Percentiles rank a stretch among this genome's conserved stretches.
These are phyloP conservation scores for Candolleomyces aberdarensis DNA, from an alignment of 768 basidiomycete genomes.

Conservation along the genomic window DNA sequence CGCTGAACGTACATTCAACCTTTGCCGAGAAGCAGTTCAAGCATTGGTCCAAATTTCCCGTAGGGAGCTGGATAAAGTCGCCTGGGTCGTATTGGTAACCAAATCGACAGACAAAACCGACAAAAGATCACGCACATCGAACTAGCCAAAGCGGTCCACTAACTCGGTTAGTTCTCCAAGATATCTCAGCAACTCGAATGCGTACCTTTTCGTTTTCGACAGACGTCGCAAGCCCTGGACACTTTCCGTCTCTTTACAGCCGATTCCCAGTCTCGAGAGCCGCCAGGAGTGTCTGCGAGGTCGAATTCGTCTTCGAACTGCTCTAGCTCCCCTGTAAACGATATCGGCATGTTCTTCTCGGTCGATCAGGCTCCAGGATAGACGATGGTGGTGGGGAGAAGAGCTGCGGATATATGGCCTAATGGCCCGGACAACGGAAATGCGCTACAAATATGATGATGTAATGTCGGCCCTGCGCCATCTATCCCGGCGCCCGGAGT, in stretches of 20 bases:
- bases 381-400: too few relatives aligned
- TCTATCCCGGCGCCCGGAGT: too few relatives aligned
- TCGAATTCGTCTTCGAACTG: too few relatives aligned
- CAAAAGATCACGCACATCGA: conserved; percentile 9
- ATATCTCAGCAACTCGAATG: background rate
- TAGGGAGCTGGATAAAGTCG: conserved; percentile 9
- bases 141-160: background rate
- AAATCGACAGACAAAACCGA: background rate
- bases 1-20: conserved; percentile 65
- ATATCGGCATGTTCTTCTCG: too few relatives aligned
- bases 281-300: too few relatives aligned
- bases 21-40: conserved; percentile 65
- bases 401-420: too few relatives aligned
- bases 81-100: background rate
- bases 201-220: conserved; percentile 70
- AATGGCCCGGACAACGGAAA: too few relatives aligned
- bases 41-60: conserved; percentile 39
- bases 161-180: background rate
- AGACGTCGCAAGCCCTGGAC: conserved; percentile 69
- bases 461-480: too few relatives aligned
- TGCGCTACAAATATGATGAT: too few relatives aligned
- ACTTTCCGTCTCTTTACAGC: conserved; percentile 51
- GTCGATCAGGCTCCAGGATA: too few relatives aligned
- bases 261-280: background rate
- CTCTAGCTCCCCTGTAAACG: too few relatives aligned